Percentiles rank a stretch among this genome's conserved stretches.
Conservation (phyloP, 768 basidiomycete genomes). For the Macrocybe gigantea region DNA sequence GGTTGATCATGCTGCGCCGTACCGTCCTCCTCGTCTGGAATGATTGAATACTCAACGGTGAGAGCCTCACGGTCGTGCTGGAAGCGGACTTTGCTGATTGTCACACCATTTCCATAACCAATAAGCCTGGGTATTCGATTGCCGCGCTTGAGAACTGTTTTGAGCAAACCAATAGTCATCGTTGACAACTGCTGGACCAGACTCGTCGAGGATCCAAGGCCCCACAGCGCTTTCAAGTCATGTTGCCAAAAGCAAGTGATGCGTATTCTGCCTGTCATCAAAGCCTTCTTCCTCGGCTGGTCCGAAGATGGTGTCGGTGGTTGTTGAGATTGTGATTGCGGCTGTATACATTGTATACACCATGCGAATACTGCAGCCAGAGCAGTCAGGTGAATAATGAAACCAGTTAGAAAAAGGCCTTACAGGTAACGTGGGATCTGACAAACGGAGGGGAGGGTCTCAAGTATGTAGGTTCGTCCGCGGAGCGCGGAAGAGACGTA, state of each 20-base stretch:
- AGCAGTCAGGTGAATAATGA: slow-evolving; percentile 8
- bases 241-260: slow-evolving; percentile 96
- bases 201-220: slow-evolving; percentile 43
- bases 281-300: slow-evolving; percentile 26
- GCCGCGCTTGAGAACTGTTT: slow-evolving; percentile 74
- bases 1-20: slow-evolving; percentile 19
- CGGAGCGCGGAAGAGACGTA: slow-evolving; percentile 88
- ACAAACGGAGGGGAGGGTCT: slow-evolving; percentile 91
- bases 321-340: slow-evolving; percentile 26
- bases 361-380: slow-evolving; percentile 70
- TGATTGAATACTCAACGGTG: slow-evolving; percentile 77
- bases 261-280: slow-evolving; percentile 42
- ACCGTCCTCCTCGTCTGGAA: slow-evolving; percentile 64
- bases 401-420: slow-evolving; percentile 6
- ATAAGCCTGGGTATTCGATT: slow-evolving; percentile 66
- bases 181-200: slow-evolving; percentile 80
- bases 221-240: slow-evolving; percentile 85
- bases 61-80: slow-evolving; percentile 81
- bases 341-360: slow-evolving; percentile 75
- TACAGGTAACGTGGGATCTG: slow-evolving; percentile 76
- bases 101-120: slow-evolving; percentile 78
- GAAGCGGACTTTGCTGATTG: slow-evolving; percentile 73
- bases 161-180: slow-evolving; percentile 76
- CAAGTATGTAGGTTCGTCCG: slow-evolving; percentile 87
- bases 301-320: slow-evolving; percentile 19